A percentile compares a stretch with the other conserved stretches of the same genome.
phyloP scores from a whole-genome alignment of 192 early-diverging fungal species.

The Oehlia diaphana region DNA sequence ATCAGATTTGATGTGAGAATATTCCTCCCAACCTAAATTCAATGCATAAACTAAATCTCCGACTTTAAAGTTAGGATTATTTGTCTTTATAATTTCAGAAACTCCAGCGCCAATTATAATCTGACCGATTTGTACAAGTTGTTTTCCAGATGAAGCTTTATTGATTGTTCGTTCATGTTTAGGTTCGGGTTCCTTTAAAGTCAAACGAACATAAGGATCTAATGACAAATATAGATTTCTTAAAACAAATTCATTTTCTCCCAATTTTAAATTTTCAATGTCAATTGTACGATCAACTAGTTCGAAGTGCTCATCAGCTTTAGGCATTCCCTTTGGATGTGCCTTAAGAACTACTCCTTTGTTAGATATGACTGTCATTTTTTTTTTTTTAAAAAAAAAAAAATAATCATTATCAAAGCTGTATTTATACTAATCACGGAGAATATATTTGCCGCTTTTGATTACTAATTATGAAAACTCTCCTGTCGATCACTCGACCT shows the following conservation, averaged over 20 bases:
- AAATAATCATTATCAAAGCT: too few relatives aligned
- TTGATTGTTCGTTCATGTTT: not conserved
- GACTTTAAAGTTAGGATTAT: conserved; percentile 51
- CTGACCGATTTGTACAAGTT: conserved; percentile 45
- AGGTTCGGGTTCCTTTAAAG: conserved; percentile 9
- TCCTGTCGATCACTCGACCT: too few relatives aligned
- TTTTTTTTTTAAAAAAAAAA: too few relatives aligned
- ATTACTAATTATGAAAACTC: too few relatives aligned
- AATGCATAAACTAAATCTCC: conserved; percentile 66
- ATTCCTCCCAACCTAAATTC: conserved; percentile 37
- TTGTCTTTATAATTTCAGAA: conserved; percentile 65
- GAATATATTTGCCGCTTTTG: too few relatives aligned
- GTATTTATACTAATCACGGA: too few relatives aligned
- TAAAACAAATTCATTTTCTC: conserved; percentile 51
- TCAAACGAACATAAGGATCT: conserved; percentile 71
- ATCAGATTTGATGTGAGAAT: conserved; percentile 47
- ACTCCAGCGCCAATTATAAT: conserved; percentile 63
- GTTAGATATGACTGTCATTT: conserved; percentile 4
- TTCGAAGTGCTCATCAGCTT: not conserved
- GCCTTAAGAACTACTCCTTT: not conserved
- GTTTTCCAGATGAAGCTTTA: not conserved
- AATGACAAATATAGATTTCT: conserved; percentile 68
- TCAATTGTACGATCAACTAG: conserved; percentile 34
- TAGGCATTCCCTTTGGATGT: not conserved
- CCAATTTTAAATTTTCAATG: conserved; percentile 40